A percentile compares a stretch with the other conserved stretches of the same genome.
Conservation (phyloP, 2,329 filamentous ascomycete genomes). For the Lachnellula subtilissima region DNA sequence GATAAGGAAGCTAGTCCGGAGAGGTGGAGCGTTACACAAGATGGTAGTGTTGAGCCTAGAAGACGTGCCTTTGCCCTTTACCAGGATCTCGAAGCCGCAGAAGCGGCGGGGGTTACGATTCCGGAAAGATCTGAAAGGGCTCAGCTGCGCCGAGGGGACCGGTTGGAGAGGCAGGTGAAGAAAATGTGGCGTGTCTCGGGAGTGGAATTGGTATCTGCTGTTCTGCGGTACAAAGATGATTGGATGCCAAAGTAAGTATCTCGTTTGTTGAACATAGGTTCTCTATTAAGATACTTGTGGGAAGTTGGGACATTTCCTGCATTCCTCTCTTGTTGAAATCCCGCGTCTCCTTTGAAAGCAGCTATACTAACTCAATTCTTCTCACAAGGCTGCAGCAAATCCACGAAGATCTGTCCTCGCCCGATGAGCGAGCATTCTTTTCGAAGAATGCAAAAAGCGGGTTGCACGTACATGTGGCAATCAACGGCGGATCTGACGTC, state of each 20-base stretch:
- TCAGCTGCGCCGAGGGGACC: too few relatives aligned
- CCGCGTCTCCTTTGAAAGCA: not conserved
- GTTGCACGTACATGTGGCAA: not conserved
- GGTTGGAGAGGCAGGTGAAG: not conserved
- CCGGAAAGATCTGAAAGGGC: too few relatives aligned
- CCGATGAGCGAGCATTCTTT: not conserved
- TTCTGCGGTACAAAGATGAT: not conserved
- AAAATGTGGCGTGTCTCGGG: not conserved
- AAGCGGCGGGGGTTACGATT: not conserved
- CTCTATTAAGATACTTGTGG: too few relatives aligned
- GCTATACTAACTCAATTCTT: not conserved
- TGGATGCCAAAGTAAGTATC: not conserved
- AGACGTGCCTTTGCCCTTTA: not conserved
- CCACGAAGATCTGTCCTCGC: not conserved
- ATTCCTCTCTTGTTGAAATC: not conserved
- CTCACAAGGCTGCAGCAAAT: not conserved
- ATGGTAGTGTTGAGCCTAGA: not conserved
- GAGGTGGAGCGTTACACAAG: not conserved
- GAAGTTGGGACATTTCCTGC: too few relatives aligned
- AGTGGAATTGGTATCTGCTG: not conserved
- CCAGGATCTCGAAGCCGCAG: not conserved
- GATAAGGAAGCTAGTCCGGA: not conserved
- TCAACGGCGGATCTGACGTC: not conserved
- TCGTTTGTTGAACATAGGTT: too few relatives aligned
- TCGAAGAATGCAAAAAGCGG: not conserved